Evolutionary conservation across 2,329 filamentous ascomycete genomes (phyloP).

Genomic region (Canariomyces notabilis): DNA sequence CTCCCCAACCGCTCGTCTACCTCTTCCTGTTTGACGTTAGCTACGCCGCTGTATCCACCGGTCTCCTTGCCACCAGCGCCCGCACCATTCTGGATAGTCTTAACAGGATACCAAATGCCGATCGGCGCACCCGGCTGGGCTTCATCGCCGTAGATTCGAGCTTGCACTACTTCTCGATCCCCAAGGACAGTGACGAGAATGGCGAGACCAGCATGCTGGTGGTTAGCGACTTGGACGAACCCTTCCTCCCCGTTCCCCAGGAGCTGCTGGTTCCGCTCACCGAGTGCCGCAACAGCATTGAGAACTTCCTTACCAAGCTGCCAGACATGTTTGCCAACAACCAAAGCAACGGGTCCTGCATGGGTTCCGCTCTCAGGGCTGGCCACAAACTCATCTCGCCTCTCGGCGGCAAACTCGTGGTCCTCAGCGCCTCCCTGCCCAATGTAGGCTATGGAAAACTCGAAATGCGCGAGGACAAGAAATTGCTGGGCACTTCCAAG

Average conservation of each 20-base stretch:
- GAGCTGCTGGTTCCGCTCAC: slow-evolving; percentile 85
- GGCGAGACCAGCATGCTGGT: slow-evolving; percentile 88
- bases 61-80: slow-evolving; percentile 85
- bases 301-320: slow-evolving; percentile 83
- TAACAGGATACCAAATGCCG: slow-evolving; percentile 96
- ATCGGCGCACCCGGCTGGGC: slow-evolving; percentile 83
- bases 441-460: slow-evolving; percentile 87
- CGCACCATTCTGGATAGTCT: slow-evolving; percentile 92
- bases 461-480: slow-evolving; percentile 94
- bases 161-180: slow-evolving; percentile 93
- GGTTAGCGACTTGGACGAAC: slow-evolving; percentile 91
- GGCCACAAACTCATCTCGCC: slow-evolving; percentile 94
- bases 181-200: slow-evolving; percentile 79
- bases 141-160: slow-evolving; percentile 95
- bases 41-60: slow-evolving; percentile 82
- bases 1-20: slow-evolving; percentile 91
- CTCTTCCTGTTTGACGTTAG: slow-evolving; percentile 94
- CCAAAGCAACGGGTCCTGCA: slow-evolving; percentile 81
- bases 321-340: slow-evolving; percentile 97
- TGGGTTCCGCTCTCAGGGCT: slow-evolving; percentile 88
- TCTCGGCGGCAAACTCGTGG: slow-evolving; percentile 90
- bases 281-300: slow-evolving; percentile 85
- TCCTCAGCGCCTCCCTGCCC: slow-evolving; percentile 83
- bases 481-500: slow-evolving; percentile 87
- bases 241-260: slow-evolving; percentile 88